Conservation (phyloP, 2,329 filamentous ascomycete species). For the Exophiala spinifera region DNA sequence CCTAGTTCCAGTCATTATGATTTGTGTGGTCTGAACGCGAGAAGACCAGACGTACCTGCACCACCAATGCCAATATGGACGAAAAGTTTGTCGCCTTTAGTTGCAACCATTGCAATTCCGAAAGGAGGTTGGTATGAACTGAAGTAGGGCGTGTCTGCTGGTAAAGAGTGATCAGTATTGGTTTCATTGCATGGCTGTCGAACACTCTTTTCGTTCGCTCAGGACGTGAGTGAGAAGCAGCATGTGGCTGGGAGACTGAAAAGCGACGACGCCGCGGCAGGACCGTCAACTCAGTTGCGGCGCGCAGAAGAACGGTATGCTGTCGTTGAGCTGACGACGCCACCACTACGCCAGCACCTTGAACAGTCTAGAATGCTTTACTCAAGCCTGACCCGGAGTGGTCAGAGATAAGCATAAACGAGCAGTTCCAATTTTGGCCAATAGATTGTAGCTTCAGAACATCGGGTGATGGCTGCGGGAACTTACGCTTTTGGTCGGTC, state of each 20-base stretch:
- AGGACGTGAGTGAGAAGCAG: too few species aligned
- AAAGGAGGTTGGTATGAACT: neutral
- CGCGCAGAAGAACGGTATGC: neutral
- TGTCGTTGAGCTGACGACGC: neutral
- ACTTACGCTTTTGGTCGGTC: too few species aligned
- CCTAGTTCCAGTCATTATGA: conserved; percentile 41
- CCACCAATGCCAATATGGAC: conserved; percentile 9
- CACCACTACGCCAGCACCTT: neutral
- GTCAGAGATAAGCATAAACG: neutral
- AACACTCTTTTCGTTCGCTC: too few species aligned
- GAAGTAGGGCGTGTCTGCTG: too few species aligned
- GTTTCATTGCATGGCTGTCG: too few species aligned
- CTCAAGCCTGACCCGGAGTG: neutral
- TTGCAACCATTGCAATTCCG: neutral
- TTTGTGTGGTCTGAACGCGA: neutral
- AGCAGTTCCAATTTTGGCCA: too few species aligned
- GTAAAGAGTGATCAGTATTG: too few species aligned
- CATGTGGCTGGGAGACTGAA: neutral
- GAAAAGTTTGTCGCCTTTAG: neutral
- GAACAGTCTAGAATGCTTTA: neutral
- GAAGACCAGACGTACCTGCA: conserved; percentile 6
- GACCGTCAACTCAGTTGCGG: too few species aligned
- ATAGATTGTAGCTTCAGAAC: too few species aligned
- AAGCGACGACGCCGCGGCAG: neutral
- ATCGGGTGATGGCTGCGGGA: too few species aligned